Evolutionary conservation across 2,329 filamentous ascomycete genomes (phyloP).

Genomic region (Aspergillus sp.): DNA sequence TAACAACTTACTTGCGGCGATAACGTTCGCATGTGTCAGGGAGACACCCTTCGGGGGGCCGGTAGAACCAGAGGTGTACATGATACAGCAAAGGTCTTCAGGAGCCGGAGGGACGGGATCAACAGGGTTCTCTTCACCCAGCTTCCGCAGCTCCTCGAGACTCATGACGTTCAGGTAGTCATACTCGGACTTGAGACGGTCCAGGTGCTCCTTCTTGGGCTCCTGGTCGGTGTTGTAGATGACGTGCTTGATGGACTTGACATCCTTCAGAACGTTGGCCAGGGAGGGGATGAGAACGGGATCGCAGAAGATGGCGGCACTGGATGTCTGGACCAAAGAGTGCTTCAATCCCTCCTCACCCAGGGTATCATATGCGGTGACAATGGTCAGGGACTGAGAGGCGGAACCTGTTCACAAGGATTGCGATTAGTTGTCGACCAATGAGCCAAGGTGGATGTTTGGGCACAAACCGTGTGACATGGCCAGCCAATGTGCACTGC

Average conservation of each 20-base stretch:
- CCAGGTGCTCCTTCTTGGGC: constrained; percentile 55
- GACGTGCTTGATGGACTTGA: constrained; percentile 58
- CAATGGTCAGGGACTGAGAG: constrained; percentile 86
- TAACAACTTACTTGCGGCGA: constrained; percentile 68
- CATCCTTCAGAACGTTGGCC: constrained; percentile 56
- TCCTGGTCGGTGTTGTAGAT: constrained; percentile 61
- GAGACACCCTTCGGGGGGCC: constrained; percentile 87
- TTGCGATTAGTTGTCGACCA: neutral
- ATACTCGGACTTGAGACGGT: constrained; percentile 57
- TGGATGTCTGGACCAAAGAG: constrained; percentile 78
- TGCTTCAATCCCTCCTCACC: constrained; percentile 82
- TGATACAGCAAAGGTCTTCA: constrained; percentile 78
- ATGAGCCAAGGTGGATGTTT: neutral
- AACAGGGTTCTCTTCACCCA: constrained; percentile 66
- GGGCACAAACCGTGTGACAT: constrained; percentile 66
- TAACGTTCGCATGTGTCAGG: constrained; percentile 75
- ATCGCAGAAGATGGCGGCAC: constrained; percentile 83
- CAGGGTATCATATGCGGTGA: constrained; percentile 93
- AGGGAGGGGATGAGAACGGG: constrained; percentile 71
- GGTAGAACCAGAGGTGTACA: constrained; percentile 85
- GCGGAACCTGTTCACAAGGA: constrained; percentile 53
- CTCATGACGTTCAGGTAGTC: constrained; percentile 56
- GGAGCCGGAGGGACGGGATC: constrained; percentile 71
- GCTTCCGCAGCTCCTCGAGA: constrained; percentile 58
- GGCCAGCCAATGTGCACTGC: constrained; percentile 77